Evolutionary conservation across 2,329 filamentous ascomycete genomes (phyloP), one percentile per base, ranked within the genome.

Genomic region (Fusarium sp.): DNA sequence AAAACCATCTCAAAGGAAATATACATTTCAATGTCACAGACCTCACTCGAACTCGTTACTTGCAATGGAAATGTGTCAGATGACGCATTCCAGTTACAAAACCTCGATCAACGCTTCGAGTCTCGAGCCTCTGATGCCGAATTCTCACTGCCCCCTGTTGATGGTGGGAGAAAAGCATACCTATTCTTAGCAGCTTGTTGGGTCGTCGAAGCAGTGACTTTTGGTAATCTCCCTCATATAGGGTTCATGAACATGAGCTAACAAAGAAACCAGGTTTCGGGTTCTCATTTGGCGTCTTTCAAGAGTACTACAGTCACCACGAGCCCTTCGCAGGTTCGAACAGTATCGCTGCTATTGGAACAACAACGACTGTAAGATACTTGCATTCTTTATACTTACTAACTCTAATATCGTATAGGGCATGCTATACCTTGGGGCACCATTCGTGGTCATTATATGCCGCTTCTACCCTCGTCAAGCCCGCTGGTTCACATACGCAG

Each of bases 211-310:
- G 75, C 67, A 6, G 64, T 78, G 37, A 73, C 73, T 0, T 75
- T 72, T 35, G 73, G 73, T 64, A 33, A 32, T 15, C 5, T 12
- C 5, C 2, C 4, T 4, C 12, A 28, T 6, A 19, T 3, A 5
- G 6, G 4, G 15, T 7, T 13, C 4, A 11, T 2, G 3, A 21
- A 9, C 9, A 15, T 3, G 7, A 3, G 2, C 32, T 49, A 12
- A 58, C 9, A 47, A 23, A 9, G 1, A 2, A 5, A 40, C 9
- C 9, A 91, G 90, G 90, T 3, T 91, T 92, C 60, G 87, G 89
- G 1, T 89, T 90, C 64, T 86, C 89, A 1, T 93, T 90, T 75
- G 91, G 91, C 42, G 86, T 93, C 32, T 92, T 93, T 75, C 90
- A 92, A 76, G 85, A 89, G 49, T 90, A 91, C 80, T 93, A 93